A percentile compares a stretch with the other conserved stretches of the same genome.
Evolutionary conservation across 371 early-diverging fungal species (phyloP).

Genomic region (Racocetra persica): DNA sequence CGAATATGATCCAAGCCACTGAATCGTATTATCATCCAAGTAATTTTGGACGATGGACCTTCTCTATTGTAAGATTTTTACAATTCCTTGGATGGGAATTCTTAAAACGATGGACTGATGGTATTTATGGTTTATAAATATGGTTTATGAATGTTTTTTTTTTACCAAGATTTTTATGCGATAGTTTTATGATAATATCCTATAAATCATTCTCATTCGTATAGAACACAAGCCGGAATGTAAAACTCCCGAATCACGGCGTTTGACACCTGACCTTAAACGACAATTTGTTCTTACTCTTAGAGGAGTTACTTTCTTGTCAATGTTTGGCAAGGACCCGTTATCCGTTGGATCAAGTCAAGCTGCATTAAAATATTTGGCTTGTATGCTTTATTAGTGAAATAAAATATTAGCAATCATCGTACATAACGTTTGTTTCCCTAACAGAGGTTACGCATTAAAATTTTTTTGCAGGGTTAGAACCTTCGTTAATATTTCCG

Average conservation of each 20-base stretch:
- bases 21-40: constrained; percentile 92
- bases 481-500: constrained; percentile 81
- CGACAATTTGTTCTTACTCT: constrained; percentile 66
- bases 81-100: constrained; percentile 69
- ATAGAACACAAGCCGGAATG: constrained; percentile 66
- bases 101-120: constrained; percentile 68
- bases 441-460: neutral
- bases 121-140: constrained; percentile 37
- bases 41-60: constrained; percentile 85
- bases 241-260: constrained; percentile 62
- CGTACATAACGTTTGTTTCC: neutral
- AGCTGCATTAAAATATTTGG: constrained; percentile 73
- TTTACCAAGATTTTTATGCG: neutral
- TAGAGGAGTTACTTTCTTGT: constrained; percentile 62
- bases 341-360: constrained; percentile 70
- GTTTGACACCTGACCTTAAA: constrained; percentile 65
- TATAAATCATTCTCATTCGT: neutral
- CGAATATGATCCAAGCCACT: constrained; percentile 80
- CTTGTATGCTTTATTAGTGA: constrained; percentile 53
- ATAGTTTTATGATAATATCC: neutral
- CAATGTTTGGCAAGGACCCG: constrained; percentile 88
- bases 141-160: neutral
- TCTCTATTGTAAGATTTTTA: constrained; percentile 67
- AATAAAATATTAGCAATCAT: neutral
- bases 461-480: constrained; percentile 60